Evolutionary conservation across 2,329 filamentous ascomycete genomes (phyloP).

Genomic region (Eutypa lata): DNA sequence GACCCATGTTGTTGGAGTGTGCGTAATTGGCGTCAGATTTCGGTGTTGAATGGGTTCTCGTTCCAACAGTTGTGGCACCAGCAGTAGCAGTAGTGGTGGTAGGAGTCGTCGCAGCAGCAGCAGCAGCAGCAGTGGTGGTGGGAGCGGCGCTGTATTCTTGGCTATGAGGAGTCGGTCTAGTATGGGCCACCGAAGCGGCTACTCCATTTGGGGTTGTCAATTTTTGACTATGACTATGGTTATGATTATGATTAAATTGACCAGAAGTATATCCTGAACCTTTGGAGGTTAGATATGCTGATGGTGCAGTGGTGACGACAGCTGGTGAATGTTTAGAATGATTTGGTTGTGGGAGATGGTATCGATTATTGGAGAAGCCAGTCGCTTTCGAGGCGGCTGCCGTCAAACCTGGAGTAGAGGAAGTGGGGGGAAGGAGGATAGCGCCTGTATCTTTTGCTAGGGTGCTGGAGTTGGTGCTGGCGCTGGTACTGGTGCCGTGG

Average conservation of each 20-base stretch:
- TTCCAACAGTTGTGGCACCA: too few species aligned
- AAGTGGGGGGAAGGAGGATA: constrained; percentile 31
- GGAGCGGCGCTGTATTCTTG: background rate
- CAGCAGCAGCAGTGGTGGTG: too few species aligned
- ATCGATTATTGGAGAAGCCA: constrained; percentile 19
- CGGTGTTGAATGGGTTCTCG: constrained; percentile 31
- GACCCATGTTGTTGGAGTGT: constrained; percentile 31
- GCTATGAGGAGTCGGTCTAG: constrained; percentile 22
- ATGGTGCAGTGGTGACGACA: background rate
- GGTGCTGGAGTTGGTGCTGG: constrained; percentile 29
- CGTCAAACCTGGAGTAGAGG: constrained; percentile 23
- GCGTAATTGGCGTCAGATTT: constrained; percentile 28
- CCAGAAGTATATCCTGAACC: background rate
- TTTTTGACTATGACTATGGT: background rate
- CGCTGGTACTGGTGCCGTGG: too few species aligned
- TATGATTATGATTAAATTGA: background rate
- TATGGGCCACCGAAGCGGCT: constrained; percentile 29
- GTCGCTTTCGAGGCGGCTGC: constrained; percentile 34
- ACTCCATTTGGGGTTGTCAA: constrained; percentile 32
- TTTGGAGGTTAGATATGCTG: background rate
- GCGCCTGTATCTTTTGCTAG: background rate
- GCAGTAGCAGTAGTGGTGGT: too few species aligned
- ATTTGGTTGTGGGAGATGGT: constrained; percentile 14
- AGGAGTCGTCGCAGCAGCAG: too few species aligned
- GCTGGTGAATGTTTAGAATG: constrained; percentile 8